Conservation (phyloP, 768 basidiomycete genomes). For the Symmetrospora coprosmae region DNA sequence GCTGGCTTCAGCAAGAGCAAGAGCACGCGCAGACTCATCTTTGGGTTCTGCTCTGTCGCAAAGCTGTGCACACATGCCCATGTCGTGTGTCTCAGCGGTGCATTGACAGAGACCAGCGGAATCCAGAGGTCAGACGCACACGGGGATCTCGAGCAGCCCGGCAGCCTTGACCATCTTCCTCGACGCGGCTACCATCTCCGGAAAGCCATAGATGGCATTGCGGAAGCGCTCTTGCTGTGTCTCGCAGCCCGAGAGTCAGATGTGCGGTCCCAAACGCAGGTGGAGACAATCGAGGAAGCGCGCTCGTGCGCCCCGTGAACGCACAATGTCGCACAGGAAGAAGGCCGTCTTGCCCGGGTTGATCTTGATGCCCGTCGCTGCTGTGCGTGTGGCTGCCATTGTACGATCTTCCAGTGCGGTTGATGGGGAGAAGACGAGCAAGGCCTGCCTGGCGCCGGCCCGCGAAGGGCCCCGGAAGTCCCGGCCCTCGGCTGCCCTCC, state of each 20-base stretch:
- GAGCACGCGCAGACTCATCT: slow-evolving; percentile 31
- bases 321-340: slow-evolving; percentile 73
- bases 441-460: too few species aligned
- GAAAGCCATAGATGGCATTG: slow-evolving; percentile 47
- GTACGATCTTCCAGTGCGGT: too few species aligned
- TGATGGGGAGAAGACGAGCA: too few species aligned
- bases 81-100: slow-evolving; percentile 45
- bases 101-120: slow-evolving; percentile 1
- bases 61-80: slow-evolving; percentile 54
- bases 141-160: slow-evolving; percentile 10
- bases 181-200: slow-evolving; percentile 44
- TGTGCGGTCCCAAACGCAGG: too few species aligned
- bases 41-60: slow-evolving; percentile 64
- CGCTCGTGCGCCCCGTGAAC: slow-evolving; percentile 35
- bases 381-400: slow-evolving; percentile 6
- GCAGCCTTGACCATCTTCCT: slow-evolving; percentile 50
- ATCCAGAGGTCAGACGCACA: background rate
- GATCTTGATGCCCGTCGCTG: slow-evolving; percentile 25
- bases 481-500: too few species aligned
- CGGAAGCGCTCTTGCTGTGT: slow-evolving; percentile 31
- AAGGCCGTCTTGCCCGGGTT: slow-evolving; percentile 45
- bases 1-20: too few species aligned
- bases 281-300: too few species aligned
- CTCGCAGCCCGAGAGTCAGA: background rate
- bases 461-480: too few species aligned